Conservation (phyloP, 495 filamentous ascomycete species). For the Tuber borchii region DNA sequence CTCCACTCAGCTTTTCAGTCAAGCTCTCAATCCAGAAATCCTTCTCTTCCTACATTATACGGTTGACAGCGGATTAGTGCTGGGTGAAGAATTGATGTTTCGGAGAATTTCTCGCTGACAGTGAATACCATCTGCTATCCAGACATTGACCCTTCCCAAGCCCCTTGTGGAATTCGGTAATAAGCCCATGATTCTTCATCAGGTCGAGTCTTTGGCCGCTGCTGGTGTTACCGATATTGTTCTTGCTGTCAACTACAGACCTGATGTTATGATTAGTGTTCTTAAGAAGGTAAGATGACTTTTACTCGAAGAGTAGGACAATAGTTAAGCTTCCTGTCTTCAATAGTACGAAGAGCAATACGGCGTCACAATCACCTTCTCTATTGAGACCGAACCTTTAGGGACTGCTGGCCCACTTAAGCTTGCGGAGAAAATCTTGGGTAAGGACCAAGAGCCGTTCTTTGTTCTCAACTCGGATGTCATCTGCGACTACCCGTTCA, state of each 20-base stretch:
- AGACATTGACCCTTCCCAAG: slow-evolving; percentile 97
- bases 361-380: slow-evolving; percentile 91
- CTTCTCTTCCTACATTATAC: slow-evolving; percentile 16
- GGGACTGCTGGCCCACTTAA: slow-evolving; percentile 95
- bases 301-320: slow-evolving; percentile 5
- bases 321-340: slow-evolving; percentile 1
- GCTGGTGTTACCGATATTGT: slow-evolving; percentile 98
- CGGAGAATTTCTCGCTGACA: slow-evolving; percentile 21
- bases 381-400: slow-evolving; percentile 88
- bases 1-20: slow-evolving; percentile 22
- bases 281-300: slow-evolving; percentile 55
- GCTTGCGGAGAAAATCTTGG: slow-evolving; percentile 86
- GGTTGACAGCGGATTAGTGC: slow-evolving; percentile 14
- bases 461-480: slow-evolving; percentile 99
- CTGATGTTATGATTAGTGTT: slow-evolving; percentile 81
- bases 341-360: slow-evolving; percentile 81
- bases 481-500: slow-evolving; percentile 96
- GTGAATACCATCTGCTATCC: slow-evolving; percentile 14
- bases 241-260: slow-evolving; percentile 95
- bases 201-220: slow-evolving; percentile 89
- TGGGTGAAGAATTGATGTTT: slow-evolving; percentile 21
- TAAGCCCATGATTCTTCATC: slow-evolving; percentile 97
- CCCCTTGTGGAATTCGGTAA: slow-evolving; percentile 97
- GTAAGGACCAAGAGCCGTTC: slow-evolving; percentile 88
- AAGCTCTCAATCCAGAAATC: slow-evolving; percentile 13